phyloP scores from a whole-genome alignment of 1,284 basidiomycete species.

The Mycena sp. region DNA sequence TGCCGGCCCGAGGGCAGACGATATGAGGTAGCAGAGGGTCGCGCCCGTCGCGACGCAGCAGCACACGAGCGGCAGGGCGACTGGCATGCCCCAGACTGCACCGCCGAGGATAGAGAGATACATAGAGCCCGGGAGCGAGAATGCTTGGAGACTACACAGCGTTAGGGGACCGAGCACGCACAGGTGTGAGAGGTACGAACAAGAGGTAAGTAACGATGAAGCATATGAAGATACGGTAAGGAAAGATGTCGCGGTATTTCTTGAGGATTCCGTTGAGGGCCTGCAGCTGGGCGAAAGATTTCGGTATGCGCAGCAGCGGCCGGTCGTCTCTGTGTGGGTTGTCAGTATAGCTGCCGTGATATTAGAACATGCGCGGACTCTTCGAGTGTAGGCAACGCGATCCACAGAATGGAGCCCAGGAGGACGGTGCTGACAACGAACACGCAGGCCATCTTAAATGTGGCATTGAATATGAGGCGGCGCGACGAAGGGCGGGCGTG shows the following conservation, averaged over 20 bases:
- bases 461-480: conserved; percentile 77
- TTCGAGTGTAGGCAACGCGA: conserved; percentile 83
- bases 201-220: conserved; percentile 93
- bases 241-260: conserved; percentile 89
- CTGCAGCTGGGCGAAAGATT: conserved; percentile 85
- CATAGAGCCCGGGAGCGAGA: conserved; percentile 97
- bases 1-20: conserved; percentile 89
- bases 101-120: conserved; percentile 97
- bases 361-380: conserved; percentile 65
- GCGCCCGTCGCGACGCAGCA: conserved; percentile 93
- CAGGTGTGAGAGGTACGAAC: conserved; percentile 54
- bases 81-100: conserved; percentile 93
- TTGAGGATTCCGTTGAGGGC: conserved; percentile 85
- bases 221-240: conserved; percentile 82
- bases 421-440: conserved; percentile 77
- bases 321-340: conserved; percentile 70
- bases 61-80: conserved; percentile 92
- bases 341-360: conserved; percentile 20
- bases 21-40: conserved; percentile 93
- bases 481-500: conserved; percentile 35
- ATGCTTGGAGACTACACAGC: conserved; percentile 85
- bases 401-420: conserved; percentile 79
- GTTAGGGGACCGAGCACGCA: conserved; percentile 8
- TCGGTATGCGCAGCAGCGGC: conserved; percentile 78
- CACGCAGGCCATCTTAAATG: conserved; percentile 83